These are phyloP conservation scores for Aspergillus aculeatinus DNA, from an alignment of 2,329 filamentous ascomycete genomes.

Conservation along the genomic window DNA sequence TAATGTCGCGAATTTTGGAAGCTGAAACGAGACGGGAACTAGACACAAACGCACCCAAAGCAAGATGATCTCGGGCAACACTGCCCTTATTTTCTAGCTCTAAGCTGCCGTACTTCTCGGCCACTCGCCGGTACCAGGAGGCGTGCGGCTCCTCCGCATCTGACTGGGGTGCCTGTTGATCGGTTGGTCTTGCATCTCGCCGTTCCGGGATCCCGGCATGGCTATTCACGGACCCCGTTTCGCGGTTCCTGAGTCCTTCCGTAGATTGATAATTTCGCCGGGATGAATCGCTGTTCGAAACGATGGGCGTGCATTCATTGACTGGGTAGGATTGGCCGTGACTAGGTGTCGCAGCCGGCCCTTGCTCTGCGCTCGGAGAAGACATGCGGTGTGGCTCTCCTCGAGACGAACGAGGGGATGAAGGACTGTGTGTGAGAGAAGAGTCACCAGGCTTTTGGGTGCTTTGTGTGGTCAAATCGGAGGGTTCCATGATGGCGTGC, in stretches of 20 bases:
- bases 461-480: conserved; percentile 28
- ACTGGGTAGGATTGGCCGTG: conserved; percentile 18
- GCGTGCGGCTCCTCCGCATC: conserved; percentile 18
- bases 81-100: conserved; percentile 67
- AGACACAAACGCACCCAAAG: conserved; percentile 50
- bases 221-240: conserved; percentile 13
- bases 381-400: conserved; percentile 22
- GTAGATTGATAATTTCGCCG: conserved; percentile 37
- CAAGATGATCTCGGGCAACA: conserved; percentile 64
- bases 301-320: conserved; percentile 36
- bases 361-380: conserved; percentile 22
- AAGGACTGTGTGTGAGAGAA: conserved; percentile 25
- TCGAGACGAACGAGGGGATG: conserved; percentile 19
- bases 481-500: conserved; percentile 38
- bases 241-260: conserved; percentile 20
- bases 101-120: conserved; percentile 61
- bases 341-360: conserved; percentile 19
- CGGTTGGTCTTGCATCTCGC: conserved; percentile 5
- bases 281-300: conserved; percentile 23
- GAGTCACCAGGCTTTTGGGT: conserved; percentile 19
- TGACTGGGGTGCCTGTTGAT: conserved; percentile 4
- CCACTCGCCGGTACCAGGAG: conserved; percentile 49
- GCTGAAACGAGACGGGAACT: not conserved
- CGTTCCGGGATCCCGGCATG: conserved; percentile 14
- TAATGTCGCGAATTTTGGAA: conserved; percentile 6